Evolutionary conservation across 148 eudicot species (phyloP), one percentile per base, ranked within the genome.

Genomic region (Fallopia convolvulus): DNA sequence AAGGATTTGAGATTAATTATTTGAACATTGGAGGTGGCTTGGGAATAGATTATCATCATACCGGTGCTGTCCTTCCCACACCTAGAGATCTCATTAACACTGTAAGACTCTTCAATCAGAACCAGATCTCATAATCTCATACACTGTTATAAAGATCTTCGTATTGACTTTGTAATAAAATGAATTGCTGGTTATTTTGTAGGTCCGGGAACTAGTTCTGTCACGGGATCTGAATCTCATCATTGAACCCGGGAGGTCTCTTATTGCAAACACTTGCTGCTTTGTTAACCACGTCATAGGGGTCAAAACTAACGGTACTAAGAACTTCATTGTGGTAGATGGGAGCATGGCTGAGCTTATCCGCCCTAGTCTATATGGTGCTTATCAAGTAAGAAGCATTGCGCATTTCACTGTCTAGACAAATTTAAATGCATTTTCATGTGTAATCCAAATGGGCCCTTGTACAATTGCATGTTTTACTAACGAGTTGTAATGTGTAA

Each of bases 281-380:
- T 82, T 94, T 36, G 94, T 94, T 56, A 94, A 89, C 81, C 97
- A 87, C 76, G 97, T 94, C 72, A 94, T 97, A 46, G 96, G 97
- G 76, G 98, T 94, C 18, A 94, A 92, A 85, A 92, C 97, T 33
- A 92, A 94, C 70, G 97, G 97, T 58, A 87, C 99, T 10, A 94
- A 92, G 46, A 94, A 89, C 72, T 92, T 90, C 52, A 76, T 94
- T 55, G 99, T 94, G 76, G 81, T 94, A 77, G 99, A 90, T 84
- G 99, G 99, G 26, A 94, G 99, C 87, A 92, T 94, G 99, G 89
- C 99, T 52, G 99, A 90, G 81, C 93, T 95, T 79, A 95, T 95
- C 55, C 94, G 94, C 47, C 99, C 99, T 1, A 95, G 97, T 87
- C 91, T 95, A 7, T 93, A 95, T 75, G 97, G 74, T 78, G 98